These are phyloP conservation scores for Massarina eburnea DNA, from an alignment of 2,329 filamentous ascomycete species.

Conservation along the genomic window DNA sequence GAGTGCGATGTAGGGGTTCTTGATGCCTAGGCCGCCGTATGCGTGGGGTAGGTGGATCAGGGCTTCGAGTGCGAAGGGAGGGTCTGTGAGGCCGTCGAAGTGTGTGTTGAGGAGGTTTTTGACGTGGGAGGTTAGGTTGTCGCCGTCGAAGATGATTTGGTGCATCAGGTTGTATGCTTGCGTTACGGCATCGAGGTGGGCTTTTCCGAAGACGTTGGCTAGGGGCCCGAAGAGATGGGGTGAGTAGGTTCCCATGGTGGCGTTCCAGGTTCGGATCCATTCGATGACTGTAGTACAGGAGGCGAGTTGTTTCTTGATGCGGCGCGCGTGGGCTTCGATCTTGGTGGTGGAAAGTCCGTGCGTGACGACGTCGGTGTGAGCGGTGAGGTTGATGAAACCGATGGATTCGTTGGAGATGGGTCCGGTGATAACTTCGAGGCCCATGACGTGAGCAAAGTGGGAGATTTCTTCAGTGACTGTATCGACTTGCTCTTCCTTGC, in stretches of 20 bases:
- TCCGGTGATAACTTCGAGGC: slow-evolving; percentile 11
- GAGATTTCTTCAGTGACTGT: slow-evolving; percentile 7
- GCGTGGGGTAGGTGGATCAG: slow-evolving; percentile 28
- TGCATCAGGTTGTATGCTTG: slow-evolving; percentile 24
- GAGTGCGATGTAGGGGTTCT: slow-evolving; percentile 29
- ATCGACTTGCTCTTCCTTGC: slow-evolving; percentile 15
- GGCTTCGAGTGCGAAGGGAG: slow-evolving; percentile 21
- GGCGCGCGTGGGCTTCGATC: slow-evolving; percentile 19
- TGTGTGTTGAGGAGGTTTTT: slow-evolving; percentile 15
- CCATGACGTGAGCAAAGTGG: slow-evolving; percentile 20
- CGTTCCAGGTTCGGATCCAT: slow-evolving; percentile 34
- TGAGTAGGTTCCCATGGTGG: slow-evolving; percentile 24
- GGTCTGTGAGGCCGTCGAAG: neutral
- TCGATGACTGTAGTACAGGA: slow-evolving; percentile 21
- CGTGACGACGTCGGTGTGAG: neutral
- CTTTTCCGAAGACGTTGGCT: slow-evolving; percentile 24
- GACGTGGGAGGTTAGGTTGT: slow-evolving; percentile 23
- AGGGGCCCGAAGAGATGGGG: slow-evolving; percentile 31
- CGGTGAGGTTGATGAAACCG: slow-evolving; percentile 13
- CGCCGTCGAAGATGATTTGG: slow-evolving; percentile 22
- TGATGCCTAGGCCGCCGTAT: slow-evolving; percentile 33
- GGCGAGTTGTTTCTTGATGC: slow-evolving; percentile 23
- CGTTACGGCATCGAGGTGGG: slow-evolving; percentile 26
- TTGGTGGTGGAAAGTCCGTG: slow-evolving; percentile 14
- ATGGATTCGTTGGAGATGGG: slow-evolving; percentile 9